Base-by-base conservation (phyloP, 202 grass and related monocot genomes). In the Panicum hallii region DNA sequence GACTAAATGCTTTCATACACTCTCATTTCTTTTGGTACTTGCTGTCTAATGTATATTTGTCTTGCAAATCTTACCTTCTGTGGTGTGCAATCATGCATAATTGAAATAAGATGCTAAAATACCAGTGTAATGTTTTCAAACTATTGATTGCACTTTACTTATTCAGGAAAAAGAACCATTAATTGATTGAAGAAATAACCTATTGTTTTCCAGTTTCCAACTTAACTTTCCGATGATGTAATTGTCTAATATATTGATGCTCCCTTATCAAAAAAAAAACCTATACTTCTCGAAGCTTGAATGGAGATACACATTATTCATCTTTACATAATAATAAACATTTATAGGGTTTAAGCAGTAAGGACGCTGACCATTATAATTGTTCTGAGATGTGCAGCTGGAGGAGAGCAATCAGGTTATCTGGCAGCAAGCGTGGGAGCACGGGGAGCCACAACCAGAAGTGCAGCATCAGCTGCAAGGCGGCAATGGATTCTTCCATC, bases 401-500 rank as follows among this genome's bases (percentile, higher is more conserved):
- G 96, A 98, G 46, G 93, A 98, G 67, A 89, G 89, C 65, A 90
- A 88, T 65, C 90, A 88, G 22, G 82, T 85, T 76, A 72, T 79
- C 52, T 88, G 82, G 64, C 91, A 88, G 70, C 89, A 94, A 52
- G 66, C 90, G 1, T 93, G 91, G 88, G 96, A 91, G 78, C 84
- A 88, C 9, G 49, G 77, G 49, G 87, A 87, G 54, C 70, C 87
- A n/a, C 92, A 94, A 63, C 63, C 75, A 1, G 86, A 88, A 58
- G 87, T 90, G 64, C 81, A 70, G 44, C 90, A 69, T 45, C 79
- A 58, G 44, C 83, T 78, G 63, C 87, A 82, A 0, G 63, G 76
- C 3, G 88, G 86, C 62, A 94, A 99, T 55, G 84, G 34, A 52
- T 92, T 99, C 82, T 99, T 91, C 84, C 90, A 99, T 67, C 96